A percentile compares a stretch with the other conserved stretches of the same genome.
Conservation (phyloP, 805 yeast genomes). For the Monosporozyma unispora region DNA sequence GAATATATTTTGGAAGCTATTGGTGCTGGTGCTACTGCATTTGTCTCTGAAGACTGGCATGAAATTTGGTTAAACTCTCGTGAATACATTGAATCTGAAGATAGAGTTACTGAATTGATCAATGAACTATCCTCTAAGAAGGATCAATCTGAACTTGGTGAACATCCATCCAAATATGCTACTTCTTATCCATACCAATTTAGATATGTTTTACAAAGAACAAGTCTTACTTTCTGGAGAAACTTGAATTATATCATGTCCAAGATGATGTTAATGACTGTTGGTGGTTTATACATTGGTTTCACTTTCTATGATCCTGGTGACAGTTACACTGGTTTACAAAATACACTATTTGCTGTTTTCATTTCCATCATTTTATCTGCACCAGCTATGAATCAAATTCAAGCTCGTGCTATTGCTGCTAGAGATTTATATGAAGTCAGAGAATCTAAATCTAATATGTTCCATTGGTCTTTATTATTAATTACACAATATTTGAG, state of each 20-base stretch:
- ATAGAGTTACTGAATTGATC: slow-evolving; percentile 43
- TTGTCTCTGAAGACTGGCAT: slow-evolving; percentile 43
- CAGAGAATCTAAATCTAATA: slow-evolving; percentile 34
- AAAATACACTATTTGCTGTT: slow-evolving; percentile 31
- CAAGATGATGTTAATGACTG: slow-evolving; percentile 35
- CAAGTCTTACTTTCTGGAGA: slow-evolving; percentile 30
- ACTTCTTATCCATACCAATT: slow-evolving; percentile 27
- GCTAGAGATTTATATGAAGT: slow-evolving; percentile 34
- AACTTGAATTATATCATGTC: slow-evolving; percentile 35
- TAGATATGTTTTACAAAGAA: slow-evolving; percentile 26
- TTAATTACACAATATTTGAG: slow-evolving; percentile 29
- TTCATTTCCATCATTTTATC: slow-evolving; percentile 33
- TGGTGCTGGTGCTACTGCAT: slow-evolving; percentile 68
- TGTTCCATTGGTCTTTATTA: slow-evolving; percentile 35
- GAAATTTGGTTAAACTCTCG: slow-evolving; percentile 43
- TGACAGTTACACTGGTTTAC: slow-evolving; percentile 35
- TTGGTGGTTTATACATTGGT: slow-evolving; percentile 43
- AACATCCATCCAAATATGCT: slow-evolving; percentile 13
- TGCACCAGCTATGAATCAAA: slow-evolving; percentile 35
- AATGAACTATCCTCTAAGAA: slow-evolving; percentile 26
- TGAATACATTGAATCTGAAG: slow-evolving; percentile 31
- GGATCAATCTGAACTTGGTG: slow-evolving; percentile 9
- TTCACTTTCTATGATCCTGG: slow-evolving; percentile 48
- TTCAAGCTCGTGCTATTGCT: slow-evolving; percentile 31
- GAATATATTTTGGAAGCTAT: slow-evolving; percentile 60